phyloP scores from a whole-genome alignment of 495 filamentous ascomycete genomes.

The Bombardia bombarda region DNA sequence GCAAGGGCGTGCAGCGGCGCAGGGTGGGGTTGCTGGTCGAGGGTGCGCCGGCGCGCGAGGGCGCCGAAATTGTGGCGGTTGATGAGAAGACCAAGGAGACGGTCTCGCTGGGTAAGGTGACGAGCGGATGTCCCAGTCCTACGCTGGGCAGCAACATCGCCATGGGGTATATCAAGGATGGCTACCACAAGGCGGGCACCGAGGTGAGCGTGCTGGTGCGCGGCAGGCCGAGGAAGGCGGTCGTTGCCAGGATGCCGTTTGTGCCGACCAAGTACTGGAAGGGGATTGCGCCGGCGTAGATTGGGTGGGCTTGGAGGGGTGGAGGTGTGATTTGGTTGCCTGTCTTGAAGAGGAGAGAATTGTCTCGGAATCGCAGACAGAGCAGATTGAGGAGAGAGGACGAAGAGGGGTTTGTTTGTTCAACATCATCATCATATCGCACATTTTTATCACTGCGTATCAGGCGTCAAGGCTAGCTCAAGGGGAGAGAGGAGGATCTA shows the following conservation, averaged over 20 bases:
- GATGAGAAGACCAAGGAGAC: constrained; percentile 41
- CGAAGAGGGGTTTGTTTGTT: not conserved
- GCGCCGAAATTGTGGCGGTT: constrained; percentile 59
- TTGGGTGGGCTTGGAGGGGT: too few species aligned
- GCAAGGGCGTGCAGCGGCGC: constrained; percentile 56
- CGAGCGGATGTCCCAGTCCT: constrained; percentile 84
- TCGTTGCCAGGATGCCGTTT: constrained; percentile 91
- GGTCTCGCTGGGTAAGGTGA: constrained; percentile 56
- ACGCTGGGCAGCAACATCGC: constrained; percentile 82
- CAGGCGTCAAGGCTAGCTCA: too few species aligned
- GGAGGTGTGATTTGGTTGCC: too few species aligned
- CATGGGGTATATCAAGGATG: constrained; percentile 87
- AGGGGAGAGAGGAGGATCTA: too few species aligned
- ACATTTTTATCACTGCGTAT: too few species aligned
- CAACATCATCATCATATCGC: not conserved
- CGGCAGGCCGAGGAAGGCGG: constrained; percentile 71
- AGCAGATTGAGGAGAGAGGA: not conserved
- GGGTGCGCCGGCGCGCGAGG: constrained; percentile 85
- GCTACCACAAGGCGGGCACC: constrained; percentile 79
- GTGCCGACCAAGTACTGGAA: constrained; percentile 72
- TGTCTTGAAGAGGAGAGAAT: too few species aligned
- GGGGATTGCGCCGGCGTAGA: constrained; percentile 11
- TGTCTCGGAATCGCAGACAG: not conserved
- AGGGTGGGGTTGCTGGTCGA: constrained; percentile 77
- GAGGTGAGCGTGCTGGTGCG: constrained; percentile 73